Evolutionary conservation across 163 green algal genomes (phyloP).

Genomic region (Trebouxiophyceae sp.): DNA sequence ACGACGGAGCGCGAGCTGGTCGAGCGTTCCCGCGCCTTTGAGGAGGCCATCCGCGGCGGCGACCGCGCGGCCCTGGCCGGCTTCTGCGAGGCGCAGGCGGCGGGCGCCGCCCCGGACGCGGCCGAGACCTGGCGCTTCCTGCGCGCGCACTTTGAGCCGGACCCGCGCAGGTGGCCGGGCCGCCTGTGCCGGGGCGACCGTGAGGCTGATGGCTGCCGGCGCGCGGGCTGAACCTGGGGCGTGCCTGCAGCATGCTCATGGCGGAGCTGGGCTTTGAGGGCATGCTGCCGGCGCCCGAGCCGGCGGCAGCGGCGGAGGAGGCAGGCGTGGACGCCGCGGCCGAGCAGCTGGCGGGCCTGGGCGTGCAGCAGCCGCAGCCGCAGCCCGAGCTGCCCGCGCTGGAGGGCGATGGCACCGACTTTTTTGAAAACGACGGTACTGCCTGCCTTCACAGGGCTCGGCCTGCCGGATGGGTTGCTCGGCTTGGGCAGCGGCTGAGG

Average conservation of each 20-base stretch:
- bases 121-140: slow-evolving; percentile 90
- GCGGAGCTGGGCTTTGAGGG: slow-evolving; percentile 78
- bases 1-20: slow-evolving; percentile 68
- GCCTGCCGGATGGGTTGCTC: slow-evolving; percentile 13
- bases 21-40: slow-evolving; percentile 60
- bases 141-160: slow-evolving; percentile 72
- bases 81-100: slow-evolving; percentile 42
- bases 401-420: slow-evolving; percentile 15
- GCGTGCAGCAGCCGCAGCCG: slow-evolving; percentile 1
- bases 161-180: slow-evolving; percentile 44
- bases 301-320: slow-evolving; percentile 12
- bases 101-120: slow-evolving; percentile 4
- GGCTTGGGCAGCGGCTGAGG: too few species aligned
- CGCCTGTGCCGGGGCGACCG: too few species aligned
- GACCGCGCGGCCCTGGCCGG: slow-evolving; percentile 46
- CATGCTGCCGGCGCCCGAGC: slow-evolving; percentile 25
- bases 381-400: background rate
- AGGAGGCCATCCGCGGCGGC: slow-evolving; percentile 57
- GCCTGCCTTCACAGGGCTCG: too few species aligned
- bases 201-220: too few species aligned
- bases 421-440: slow-evolving; percentile 33
- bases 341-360: slow-evolving; percentile 17
- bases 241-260: background rate
- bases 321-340: slow-evolving; percentile 18
- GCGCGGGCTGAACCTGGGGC: too few species aligned